Conservation (phyloP, 352 stramenopile species). For the Globisporangium canariense region DNA sequence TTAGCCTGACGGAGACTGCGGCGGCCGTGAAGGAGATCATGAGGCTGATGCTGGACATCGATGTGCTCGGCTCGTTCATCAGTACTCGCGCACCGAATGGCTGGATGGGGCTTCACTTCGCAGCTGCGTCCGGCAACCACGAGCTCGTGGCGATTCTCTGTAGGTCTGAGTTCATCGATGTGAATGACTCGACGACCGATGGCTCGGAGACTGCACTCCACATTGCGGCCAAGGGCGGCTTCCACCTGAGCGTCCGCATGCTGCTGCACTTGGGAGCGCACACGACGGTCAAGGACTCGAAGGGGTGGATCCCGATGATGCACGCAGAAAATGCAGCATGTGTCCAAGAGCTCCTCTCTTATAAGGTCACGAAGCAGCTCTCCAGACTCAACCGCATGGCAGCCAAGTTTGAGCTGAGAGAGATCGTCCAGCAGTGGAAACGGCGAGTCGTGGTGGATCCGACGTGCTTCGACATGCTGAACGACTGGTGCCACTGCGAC, state of each 20-base stretch:
- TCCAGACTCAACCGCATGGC: constrained; percentile 49
- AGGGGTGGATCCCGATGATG: constrained; percentile 53
- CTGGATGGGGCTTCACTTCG: constrained; percentile 55
- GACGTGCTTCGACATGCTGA: constrained; percentile 55
- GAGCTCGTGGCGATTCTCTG: constrained; percentile 38
- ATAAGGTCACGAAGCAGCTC: constrained; percentile 57
- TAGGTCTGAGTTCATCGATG: constrained; percentile 30
- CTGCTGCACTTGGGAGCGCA: constrained; percentile 36
- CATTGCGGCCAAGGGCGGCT: constrained; percentile 38
- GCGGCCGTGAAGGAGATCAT: constrained; percentile 33
- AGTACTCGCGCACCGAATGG: constrained; percentile 32
- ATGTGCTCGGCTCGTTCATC: constrained; percentile 58
- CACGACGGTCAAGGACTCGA: constrained; percentile 39
- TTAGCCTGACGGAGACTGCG: constrained; percentile 14
- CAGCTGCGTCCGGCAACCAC: constrained; percentile 43
- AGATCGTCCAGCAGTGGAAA: constrained; percentile 49
- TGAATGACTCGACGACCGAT: constrained; percentile 36
- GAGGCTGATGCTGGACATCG: constrained; percentile 50
- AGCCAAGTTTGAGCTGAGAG: constrained; percentile 37
- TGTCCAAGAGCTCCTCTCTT: constrained; percentile 51
- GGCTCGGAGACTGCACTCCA: constrained; percentile 52
- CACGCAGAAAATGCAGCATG: constrained; percentile 23
- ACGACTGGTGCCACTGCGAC: constrained; percentile 62
- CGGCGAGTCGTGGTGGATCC: constrained; percentile 35
- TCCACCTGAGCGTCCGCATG: constrained; percentile 29